A percentile compares a stretch with the other conserved stretches of the same genome.
These are phyloP conservation scores for Vickermania spadyakhi DNA, from an alignment of 208 protist species.

Conservation along the genomic window DNA sequence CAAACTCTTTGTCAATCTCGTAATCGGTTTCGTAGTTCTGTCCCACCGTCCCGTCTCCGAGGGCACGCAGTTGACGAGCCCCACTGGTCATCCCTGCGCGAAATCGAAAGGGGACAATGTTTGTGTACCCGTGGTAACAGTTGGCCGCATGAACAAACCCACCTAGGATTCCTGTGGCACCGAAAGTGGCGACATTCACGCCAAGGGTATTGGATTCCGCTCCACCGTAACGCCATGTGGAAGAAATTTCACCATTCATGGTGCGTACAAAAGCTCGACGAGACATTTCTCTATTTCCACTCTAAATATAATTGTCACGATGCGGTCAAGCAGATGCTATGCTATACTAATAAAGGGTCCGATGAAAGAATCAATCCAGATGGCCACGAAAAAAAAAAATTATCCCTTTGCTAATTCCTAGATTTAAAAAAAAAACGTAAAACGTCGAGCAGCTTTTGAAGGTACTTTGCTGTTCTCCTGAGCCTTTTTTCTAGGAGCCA, in stretches of 20 bases:
- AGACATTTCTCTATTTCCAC: slow-evolving; percentile 41
- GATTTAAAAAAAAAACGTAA: neutral
- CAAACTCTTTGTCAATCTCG: slow-evolving; percentile 88
- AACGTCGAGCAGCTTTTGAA: neutral
- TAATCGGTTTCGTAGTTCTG: slow-evolving; percentile 87
- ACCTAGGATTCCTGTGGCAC: slow-evolving; percentile 76
- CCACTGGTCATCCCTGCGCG: slow-evolving; percentile 70
- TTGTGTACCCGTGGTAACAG: slow-evolving; percentile 79
- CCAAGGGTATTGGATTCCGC: slow-evolving; percentile 74
- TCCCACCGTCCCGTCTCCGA: slow-evolving; percentile 77
- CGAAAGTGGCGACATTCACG: slow-evolving; percentile 80
- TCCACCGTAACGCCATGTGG: slow-evolving; percentile 68
- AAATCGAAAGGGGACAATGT: slow-evolving; percentile 80
- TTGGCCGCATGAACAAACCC: slow-evolving; percentile 62
- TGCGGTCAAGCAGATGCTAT: neutral
- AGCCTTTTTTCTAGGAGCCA: no score
- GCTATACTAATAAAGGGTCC: neutral
- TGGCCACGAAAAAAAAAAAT: neutral
- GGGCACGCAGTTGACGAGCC: slow-evolving; percentile 55
- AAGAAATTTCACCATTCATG: slow-evolving; percentile 82
- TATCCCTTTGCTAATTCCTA: neutral
- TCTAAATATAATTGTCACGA: neutral
- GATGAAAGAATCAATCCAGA: neutral
- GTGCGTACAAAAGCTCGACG: slow-evolving; percentile 77
- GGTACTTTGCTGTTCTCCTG: neutral